phyloP scores from a whole-genome alignment of 148 eudicot species.

The Euryodendron excelsum region DNA sequence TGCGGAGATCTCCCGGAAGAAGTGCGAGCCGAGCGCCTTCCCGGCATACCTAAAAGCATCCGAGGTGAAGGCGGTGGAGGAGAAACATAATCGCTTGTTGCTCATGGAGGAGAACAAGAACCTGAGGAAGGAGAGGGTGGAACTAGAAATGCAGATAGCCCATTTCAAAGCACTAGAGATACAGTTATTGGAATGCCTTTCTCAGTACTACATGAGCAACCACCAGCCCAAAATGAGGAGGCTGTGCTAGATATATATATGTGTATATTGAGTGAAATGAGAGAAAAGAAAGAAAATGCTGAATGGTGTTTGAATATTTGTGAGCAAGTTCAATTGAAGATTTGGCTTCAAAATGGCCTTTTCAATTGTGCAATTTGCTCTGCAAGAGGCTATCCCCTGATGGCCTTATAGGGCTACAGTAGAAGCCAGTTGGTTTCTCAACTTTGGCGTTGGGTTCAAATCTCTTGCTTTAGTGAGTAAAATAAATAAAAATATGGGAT shows the following conservation, averaged over 20 bases:
- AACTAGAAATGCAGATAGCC: constrained; percentile 32
- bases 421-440: too few species aligned
- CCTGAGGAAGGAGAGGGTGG: constrained; percentile 24
- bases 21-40: constrained; percentile 31
- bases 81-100: neutral
- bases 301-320: too few species aligned
- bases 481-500: too few species aligned
- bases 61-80: neutral
- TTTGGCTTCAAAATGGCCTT: too few species aligned
- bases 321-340: too few species aligned
- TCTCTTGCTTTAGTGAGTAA: too few species aligned
- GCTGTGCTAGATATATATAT: neutral
- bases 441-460: too few species aligned
- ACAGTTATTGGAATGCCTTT: constrained; percentile 25
- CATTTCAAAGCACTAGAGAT: constrained; percentile 30
- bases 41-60: constrained; percentile 28
- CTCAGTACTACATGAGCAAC: constrained; percentile 14
- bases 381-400: too few species aligned
- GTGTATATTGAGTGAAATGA: too few species aligned
- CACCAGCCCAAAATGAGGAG: constrained; percentile 12
- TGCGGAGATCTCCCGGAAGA: constrained; percentile 29
- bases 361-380: too few species aligned
- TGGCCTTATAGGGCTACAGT: too few species aligned
- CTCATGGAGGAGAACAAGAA: constrained; percentile 36
- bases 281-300: too few species aligned